These are phyloP conservation scores for Sarocladiaceae sp. DNA, from an alignment of 2,329 filamentous ascomycete genomes.

Conservation along the genomic window DNA sequence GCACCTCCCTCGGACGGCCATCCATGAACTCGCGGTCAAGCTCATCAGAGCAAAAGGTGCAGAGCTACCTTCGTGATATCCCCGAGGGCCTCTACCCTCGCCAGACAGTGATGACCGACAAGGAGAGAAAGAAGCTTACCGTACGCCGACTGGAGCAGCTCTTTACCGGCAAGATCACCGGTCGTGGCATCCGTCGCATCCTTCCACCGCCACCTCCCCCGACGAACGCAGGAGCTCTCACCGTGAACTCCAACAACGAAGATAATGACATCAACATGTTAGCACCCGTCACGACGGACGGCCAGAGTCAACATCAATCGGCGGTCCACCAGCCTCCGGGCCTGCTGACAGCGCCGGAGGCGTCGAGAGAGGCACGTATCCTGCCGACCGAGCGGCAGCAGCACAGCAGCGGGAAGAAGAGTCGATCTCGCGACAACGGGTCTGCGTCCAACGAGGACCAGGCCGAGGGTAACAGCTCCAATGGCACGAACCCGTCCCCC, in stretches of 20 bases:
- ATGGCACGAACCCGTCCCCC: constrained; percentile 35
- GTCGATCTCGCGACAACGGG: constrained; percentile 35
- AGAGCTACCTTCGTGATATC: constrained; percentile 69
- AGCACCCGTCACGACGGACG: background rate
- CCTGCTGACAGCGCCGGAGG: constrained; percentile 21
- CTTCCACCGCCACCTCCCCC: constrained; percentile 11
- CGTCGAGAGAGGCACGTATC: constrained; percentile 46
- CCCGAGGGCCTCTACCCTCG: constrained; percentile 64
- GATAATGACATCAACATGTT: background rate
- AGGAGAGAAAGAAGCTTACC: constrained; percentile 71
- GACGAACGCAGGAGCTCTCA: background rate
- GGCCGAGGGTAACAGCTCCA: constrained; percentile 32
- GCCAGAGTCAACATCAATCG: background rate
- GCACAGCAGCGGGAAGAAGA: constrained; percentile 29
- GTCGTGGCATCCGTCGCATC: constrained; percentile 29
- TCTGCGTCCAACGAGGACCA: constrained; percentile 44
- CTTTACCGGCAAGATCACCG: constrained; percentile 66
- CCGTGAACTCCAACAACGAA: background rate
- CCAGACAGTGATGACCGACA: constrained; percentile 61
- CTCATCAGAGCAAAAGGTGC: constrained; percentile 56
- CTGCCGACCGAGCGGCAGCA: constrained; percentile 26
- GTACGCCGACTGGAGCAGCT: constrained; percentile 75
- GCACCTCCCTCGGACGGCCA: constrained; percentile 32
- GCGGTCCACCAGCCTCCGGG: constrained; percentile 1
- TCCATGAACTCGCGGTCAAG: constrained; percentile 30